A percentile compares a stretch with the other conserved stretches of the same genome.
Conservation (phyloP, 768 basidiomycete species). For the Mycena floridula region DNA sequence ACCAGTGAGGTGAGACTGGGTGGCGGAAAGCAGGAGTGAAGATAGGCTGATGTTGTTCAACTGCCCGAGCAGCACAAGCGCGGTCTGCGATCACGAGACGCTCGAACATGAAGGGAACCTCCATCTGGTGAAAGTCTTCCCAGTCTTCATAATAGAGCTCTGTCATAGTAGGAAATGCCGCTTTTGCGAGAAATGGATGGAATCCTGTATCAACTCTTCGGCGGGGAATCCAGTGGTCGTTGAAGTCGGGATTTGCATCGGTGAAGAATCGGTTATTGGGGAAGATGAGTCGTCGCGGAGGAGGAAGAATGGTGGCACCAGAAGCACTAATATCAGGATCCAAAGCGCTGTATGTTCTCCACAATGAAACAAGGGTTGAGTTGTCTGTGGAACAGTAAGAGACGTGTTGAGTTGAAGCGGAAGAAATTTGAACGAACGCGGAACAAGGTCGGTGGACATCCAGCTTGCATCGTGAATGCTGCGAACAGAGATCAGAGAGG, state of each 20-base stretch:
- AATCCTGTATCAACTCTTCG: constrained; percentile 57
- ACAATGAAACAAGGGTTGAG: constrained; percentile 69
- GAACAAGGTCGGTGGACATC: constrained; percentile 48
- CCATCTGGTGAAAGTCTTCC: constrained; percentile 64
- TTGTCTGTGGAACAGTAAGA: constrained; percentile 38
- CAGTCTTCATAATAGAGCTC: constrained; percentile 71
- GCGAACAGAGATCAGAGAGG: neutral
- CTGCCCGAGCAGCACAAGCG: constrained; percentile 47
- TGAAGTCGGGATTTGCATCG: constrained; percentile 32
- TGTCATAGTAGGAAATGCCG: constrained; percentile 7
- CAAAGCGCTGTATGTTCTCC: constrained; percentile 68
- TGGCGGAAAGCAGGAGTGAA: constrained; percentile 40
- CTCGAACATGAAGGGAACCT: constrained; percentile 67
- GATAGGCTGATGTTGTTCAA: constrained; percentile 27
- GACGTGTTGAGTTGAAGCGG: constrained; percentile 1
- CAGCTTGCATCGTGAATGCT: constrained; percentile 69
- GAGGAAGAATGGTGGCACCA: constrained; percentile 48
- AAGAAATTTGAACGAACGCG: constrained; percentile 38
- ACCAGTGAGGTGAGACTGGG: constrained; percentile 53
- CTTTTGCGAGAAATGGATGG: constrained; percentile 64
- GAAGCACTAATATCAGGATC: constrained; percentile 35
- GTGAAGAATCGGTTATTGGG: constrained; percentile 61
- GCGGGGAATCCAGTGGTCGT: constrained; percentile 22
- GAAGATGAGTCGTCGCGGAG: constrained; percentile 71
- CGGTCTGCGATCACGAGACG: constrained; percentile 75